Conservation (phyloP, 2,329 filamentous ascomycete genomes). For the Phaeosphaeria sp. region DNA sequence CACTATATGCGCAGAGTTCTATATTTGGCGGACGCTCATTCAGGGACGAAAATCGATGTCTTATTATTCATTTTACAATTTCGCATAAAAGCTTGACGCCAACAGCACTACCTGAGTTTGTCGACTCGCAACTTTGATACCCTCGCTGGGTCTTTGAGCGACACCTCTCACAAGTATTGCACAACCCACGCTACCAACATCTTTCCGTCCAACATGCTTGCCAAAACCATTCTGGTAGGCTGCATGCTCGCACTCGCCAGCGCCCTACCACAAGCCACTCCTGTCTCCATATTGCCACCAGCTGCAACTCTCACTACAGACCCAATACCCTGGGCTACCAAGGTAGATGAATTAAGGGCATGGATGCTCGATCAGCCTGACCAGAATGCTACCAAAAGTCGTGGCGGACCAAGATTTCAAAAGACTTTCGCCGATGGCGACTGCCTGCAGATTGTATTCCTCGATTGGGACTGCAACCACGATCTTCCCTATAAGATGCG, state of each 20-base stretch:
- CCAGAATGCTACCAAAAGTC: not conserved
- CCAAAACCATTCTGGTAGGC: not conserved
- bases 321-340: conserved; percentile 4
- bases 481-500: conserved; percentile 8
- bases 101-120: not conserved
- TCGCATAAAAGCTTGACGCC: not conserved
- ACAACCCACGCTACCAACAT: no score
- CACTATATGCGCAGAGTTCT: not conserved
- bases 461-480: conserved; percentile 12
- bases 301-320: not conserved
- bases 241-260: not conserved
- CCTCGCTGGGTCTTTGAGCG: no score
- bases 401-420: conserved; percentile 1
- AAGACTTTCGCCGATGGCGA: conserved; percentile 8
- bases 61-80: not conserved
- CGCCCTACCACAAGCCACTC: not conserved
- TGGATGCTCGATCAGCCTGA: conserved; percentile 7
- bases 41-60: not conserved
- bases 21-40: not conserved
- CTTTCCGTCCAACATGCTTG: not conserved
- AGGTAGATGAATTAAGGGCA: not conserved
- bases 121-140: no score
- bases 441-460: conserved; percentile 8
- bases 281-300: not conserved
- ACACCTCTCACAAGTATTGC: no score